phyloP scores from a whole-genome alignment of 805 yeast species.

The Saccharomyces kudriavzevii region DNA sequence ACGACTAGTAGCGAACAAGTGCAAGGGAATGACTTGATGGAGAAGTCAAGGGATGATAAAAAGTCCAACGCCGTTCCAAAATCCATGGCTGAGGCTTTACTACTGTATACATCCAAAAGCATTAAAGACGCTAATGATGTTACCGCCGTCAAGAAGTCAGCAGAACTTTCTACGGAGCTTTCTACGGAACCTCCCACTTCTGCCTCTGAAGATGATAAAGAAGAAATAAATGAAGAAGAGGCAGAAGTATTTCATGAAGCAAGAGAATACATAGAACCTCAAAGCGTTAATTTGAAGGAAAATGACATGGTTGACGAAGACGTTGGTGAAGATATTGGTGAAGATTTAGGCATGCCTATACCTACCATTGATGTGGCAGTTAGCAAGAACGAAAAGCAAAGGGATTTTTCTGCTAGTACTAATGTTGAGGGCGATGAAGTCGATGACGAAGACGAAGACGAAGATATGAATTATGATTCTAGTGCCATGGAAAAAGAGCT shows the following conservation, averaged over 20 bases:
- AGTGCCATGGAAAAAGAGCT: constrained; percentile 12
- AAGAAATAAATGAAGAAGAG: neutral
- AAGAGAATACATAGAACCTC: constrained; percentile 17
- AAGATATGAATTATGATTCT: constrained; percentile 21
- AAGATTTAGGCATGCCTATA: constrained; percentile 20
- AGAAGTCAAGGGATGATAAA: constrained; percentile 27
- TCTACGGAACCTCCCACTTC: neutral
- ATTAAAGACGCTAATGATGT: neutral
- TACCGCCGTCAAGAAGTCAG: neutral
- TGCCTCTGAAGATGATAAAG: neutral
- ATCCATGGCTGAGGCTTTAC: constrained; percentile 42
- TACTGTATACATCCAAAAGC: constrained; percentile 22
- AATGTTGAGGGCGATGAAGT: constrained; percentile 26
- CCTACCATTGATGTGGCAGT: neutral
- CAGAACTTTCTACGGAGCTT: neutral
- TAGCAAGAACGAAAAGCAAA: neutral
- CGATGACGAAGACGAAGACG: constrained; percentile 28
- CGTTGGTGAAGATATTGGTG: constrained; percentile 22
- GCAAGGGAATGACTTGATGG: constrained; percentile 1
- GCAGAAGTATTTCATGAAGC: constrained; percentile 19
- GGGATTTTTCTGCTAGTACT: neutral
- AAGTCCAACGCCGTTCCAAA: constrained; percentile 50
- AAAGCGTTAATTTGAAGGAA: constrained; percentile 5
- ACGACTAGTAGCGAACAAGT: neutral
- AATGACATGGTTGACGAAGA: constrained; percentile 22